Percentiles rank a stretch among this genome's conserved stretches.
Evolutionary conservation across 345 rosid genomes (phyloP).

Genomic region (Sisymbrium altissimum): DNA sequence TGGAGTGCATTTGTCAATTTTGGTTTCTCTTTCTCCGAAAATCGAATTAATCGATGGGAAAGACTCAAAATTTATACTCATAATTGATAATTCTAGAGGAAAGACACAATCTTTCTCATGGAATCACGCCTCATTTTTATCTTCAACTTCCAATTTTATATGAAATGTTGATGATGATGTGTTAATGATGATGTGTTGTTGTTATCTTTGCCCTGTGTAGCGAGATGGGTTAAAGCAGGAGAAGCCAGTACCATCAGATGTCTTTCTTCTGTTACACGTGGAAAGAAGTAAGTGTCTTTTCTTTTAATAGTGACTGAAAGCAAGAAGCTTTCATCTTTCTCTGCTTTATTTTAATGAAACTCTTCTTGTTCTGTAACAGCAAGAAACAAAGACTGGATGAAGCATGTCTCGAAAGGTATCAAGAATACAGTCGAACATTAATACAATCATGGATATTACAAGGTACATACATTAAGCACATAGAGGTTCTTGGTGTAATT

Average conservation of each 20-base stretch:
- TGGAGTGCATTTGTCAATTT: conserved; percentile 3
- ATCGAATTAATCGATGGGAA: neutral
- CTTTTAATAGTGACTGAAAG: neutral
- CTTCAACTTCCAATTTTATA: neutral
- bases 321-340: neutral
- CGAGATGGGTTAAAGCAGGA: conserved; percentile 38
- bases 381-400: conserved; percentile 91
- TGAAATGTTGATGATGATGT: conserved; percentile 1
- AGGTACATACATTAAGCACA: conserved; percentile 39
- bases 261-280: conserved; percentile 51
- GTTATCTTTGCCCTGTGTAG: conserved; percentile 34
- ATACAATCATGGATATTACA: conserved; percentile 94
- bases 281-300: conserved; percentile 47
- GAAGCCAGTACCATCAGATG: conserved; percentile 38
- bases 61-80: neutral
- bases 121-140: neutral
- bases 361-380: conserved; percentile 10
- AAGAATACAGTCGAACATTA: conserved; percentile 75
- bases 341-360: neutral
- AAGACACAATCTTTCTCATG: neutral
- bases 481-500: neutral
- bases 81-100: neutral
- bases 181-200: neutral
- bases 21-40: neutral
- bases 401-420: conserved; percentile 83